Evolutionary conservation across 2,329 filamentous ascomycete genomes (phyloP), one percentile per base, ranked within the genome.

Genomic region (Thelonectria olida): DNA sequence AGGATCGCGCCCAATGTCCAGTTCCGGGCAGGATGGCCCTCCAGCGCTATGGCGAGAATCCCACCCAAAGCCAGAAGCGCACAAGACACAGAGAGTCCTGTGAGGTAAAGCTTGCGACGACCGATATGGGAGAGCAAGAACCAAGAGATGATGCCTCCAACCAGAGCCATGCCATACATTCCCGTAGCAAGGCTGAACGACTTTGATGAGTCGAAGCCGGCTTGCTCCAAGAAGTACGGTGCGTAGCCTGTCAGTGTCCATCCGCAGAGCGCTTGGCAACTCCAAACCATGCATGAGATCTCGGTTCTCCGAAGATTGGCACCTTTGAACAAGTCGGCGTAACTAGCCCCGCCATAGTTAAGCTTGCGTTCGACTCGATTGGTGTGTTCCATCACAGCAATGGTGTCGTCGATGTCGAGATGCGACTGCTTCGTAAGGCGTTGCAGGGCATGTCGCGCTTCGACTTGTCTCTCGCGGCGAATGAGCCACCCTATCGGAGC

Each of bases 41-140:
- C 78, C 0, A 88, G 85, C 0, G 90, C 88, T 2, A 45, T 17
- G 27, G 93, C 82, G 1, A 90, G 90, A 1, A 93, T 83, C 81
- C 92, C 92, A 76, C 95, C 89, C 72, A 92, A 81, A 66, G 95
- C 79, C 1, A 95, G 85, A 87, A 94, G 91, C 54, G 76, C 63
- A 74, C 83, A 91, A 15, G 94, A 82, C 2, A 85, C 85, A 62
- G 84, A 86, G 7, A 93, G 83, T 20, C 91, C 91, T 64, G 84
- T 88, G 8, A 93, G 78, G 72, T 92, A 93, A 1, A 93, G 82
- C 0, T 85, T 81, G 51, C 91, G 85, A 44, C 91, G 89, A 49
- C 91, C 91, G 47, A 92, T 78, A 22, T 31, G 22, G 19, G 51
- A 44, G 7, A 34, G 25, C 6, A 42, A 12, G 27, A 34, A 31